Evolutionary conservation across 2,329 filamentous ascomycete genomes (phyloP), one percentile per base, ranked within the genome.

Genomic region (Diaporthe capsici): DNA sequence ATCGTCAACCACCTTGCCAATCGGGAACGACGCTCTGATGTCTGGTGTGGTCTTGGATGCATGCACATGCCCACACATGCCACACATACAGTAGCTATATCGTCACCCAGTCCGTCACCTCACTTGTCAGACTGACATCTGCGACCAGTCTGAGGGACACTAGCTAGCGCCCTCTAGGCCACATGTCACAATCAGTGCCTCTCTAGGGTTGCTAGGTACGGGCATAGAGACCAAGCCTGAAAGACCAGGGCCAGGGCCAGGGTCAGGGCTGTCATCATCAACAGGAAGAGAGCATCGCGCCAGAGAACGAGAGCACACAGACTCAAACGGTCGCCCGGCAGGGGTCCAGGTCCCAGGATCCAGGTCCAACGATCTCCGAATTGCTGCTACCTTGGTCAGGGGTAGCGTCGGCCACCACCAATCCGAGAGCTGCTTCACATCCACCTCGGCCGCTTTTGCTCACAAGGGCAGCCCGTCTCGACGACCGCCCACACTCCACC

Each of bases 311-410:
- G 22, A 7, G 65, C 47, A 73, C 71, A 73, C 71, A 65, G 71
- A 73, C 71, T 73, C 58, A 73, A 65, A 65, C 71, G 71, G 71
- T 65, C 58, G 71, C 71, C 71, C n/a, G 71, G 47, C 58, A 65
- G 71, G 71, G 65, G 49, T 70, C 49, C 34, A 31, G 34, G 25
- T 25, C 28, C 49, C 65, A 70, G 65, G 65, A 70, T 70, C 65
- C 65, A 70, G 65, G 65, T 70, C 65, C 65, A 70, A 70, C 65
- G 49, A 70, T 70, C 65, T 70, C 65, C 65, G 65, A 55, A 28
- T 70, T 70, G 65, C 65, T 70, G 65, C 65, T 70, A 70, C 65
- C 65, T 70, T 70, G 65, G 49, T 73, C 71, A 73, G 61, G 71
- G 71, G 58, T 73, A 51, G 58, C 71, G 39, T 65, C 71, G 49